Base-by-base conservation (phyloP, 2,329 filamentous ascomycete genomes). In the Phoma herbarum region DNA sequence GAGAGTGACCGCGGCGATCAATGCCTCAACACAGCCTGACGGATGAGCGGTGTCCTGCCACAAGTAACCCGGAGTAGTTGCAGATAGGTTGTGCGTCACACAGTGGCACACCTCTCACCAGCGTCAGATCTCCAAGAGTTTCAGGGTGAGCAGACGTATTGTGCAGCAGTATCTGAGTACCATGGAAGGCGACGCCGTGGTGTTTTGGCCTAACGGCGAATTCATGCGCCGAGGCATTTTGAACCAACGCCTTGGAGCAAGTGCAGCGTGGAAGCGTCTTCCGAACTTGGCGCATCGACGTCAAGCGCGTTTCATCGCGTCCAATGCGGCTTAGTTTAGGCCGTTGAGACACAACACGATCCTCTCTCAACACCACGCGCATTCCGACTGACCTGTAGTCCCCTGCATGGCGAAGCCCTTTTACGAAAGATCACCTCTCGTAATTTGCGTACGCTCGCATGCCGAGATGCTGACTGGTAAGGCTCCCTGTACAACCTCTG, bases 171-270 rank as follows among this genome's bases (percentile, higher is more conserved):
- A 49, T 26, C 41, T 41, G 41, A 47, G 52, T 52, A 41, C 52
- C 48, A 52, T 43, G 50, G 47, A 44, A 41, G 47, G 43, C 49
- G 52, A 56, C 29, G 59, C 57, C 22, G 51, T 62, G 61, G 55
- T 66, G 63, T 66, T 66, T 66, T 59, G 59, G 37, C 58, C 47
- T 50, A n/a, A 26, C 50, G 53, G 48, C 42, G 52, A 29, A 42
- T 61, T 59, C 20, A 59, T 51, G 56, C 46, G 47, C 49, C 56
- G 56, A 49, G 44, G 48, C 52, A 52, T 58, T 58, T 52, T 35
- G 23, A 35, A 37, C 56, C 55, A 39, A 37, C 37, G 20, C 37
- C 28, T 37, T 49, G 46, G 52, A 45, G 50, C 25, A 46, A 29
- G 46, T 45, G 46, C 52, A 29, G 52, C 31, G 26, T 47, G 44